Evolutionary conservation across 768 basidiomycete species (phyloP), one percentile per base, ranked within the genome.

Genomic region (Mrakia hoshinonis): DNA sequence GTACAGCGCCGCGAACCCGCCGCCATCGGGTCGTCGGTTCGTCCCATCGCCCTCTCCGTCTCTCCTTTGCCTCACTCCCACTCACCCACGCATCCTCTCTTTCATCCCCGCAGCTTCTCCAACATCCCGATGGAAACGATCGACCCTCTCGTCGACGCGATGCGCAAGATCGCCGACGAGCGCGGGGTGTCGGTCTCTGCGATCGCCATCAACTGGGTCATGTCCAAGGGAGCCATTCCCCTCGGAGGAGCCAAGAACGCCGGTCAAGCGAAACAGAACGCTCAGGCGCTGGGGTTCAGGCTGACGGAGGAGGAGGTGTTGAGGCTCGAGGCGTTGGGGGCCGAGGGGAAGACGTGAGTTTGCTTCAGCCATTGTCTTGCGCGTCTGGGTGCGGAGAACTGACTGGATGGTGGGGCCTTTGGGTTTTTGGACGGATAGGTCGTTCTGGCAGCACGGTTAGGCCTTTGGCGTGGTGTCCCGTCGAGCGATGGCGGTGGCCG

Each of bases 201-300:
- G 11, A 74, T 80, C n/a, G 79, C 79, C 10, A 72, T 80, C 51
- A 77, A 77, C 51, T 80, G 79, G 79, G 79, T 80, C 9, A 77
- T 80, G 34, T 69, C 69, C 24, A 80, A 79, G 70, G 79, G 79
- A 18, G 22, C 77, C 3, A 78, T 80, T 29, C 79, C 79, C 1
- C 74, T 80, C 20, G 78, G 78, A 18, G 78, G 79, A 22, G 78
- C 79, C 0, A 74, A 77, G 66, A 77, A 80, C 65, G 75, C 68
- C 22, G 66, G 75, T 39, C 79, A 80, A 66, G 79, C 78, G 13
- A 74, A 75, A 68, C 72, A 78, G 74, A 24, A 26, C 13, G 12
- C 34, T 36, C 0, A 36, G 62, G 69, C 69, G 29, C 69, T 70
- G 13, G 69, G 69, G 9, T 70, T 70, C 48, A 58, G 69, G 1